Percentiles rank a stretch among this genome's conserved stretches.
Evolutionary conservation across 768 basidiomycete genomes (phyloP).

Genomic region (Podaxis sp.): DNA sequence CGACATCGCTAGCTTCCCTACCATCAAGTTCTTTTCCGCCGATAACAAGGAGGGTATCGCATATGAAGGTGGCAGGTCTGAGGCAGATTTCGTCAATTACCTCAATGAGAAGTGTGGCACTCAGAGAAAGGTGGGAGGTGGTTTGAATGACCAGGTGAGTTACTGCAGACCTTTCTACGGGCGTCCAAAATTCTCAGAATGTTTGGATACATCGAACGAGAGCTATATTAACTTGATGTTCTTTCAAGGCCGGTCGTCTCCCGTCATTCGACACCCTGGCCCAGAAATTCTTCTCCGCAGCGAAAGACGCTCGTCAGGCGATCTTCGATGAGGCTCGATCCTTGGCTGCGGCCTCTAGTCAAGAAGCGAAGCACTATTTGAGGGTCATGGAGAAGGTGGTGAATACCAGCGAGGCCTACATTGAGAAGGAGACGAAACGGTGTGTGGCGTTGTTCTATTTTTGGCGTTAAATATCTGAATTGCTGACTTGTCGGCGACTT

Average conservation of each 20-base stretch:
- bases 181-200: too few relatives aligned
- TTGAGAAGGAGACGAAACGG: constrained; percentile 86
- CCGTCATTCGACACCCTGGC: constrained; percentile 78
- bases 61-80: constrained; percentile 73
- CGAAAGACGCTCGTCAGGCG: constrained; percentile 52
- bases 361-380: constrained; percentile 73
- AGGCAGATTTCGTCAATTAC: constrained; percentile 74
- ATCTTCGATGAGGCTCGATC: constrained; percentile 65
- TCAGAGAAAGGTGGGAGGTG: constrained; percentile 78
- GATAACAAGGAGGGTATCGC: constrained; percentile 57
- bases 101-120: constrained; percentile 89
- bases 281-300: constrained; percentile 66
- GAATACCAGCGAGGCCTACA: constrained; percentile 67
- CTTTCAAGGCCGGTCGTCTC: constrained; percentile 74
- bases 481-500: constrained; percentile 1
- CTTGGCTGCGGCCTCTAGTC: constrained; percentile 51
- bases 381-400: constrained; percentile 89
- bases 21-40: constrained; percentile 92
- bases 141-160: constrained; percentile 66
- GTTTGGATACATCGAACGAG: background rate
- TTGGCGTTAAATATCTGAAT: constrained; percentile 4
- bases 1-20: constrained; percentile 81
- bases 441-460: constrained; percentile 32
- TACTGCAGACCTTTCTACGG: background rate
- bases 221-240: constrained; percentile 13